Percentiles rank a stretch among this genome's conserved stretches.
These are phyloP conservation scores for Moesziomyces parantarcticus DNA, from an alignment of 1,284 basidiomycete genomes.

Conservation along the genomic window DNA sequence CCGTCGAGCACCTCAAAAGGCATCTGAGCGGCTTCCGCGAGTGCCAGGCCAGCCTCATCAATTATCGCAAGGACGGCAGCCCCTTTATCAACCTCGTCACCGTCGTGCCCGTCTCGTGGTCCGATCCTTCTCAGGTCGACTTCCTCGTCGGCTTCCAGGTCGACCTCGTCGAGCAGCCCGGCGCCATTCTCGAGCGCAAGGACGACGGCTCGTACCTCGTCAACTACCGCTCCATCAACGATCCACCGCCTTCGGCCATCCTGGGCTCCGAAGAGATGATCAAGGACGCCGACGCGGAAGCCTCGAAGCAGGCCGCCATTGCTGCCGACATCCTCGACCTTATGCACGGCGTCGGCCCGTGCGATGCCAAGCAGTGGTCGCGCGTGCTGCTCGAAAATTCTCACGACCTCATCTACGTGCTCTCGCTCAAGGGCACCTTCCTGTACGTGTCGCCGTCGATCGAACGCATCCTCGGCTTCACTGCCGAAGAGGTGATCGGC, in stretches of 20 bases:
- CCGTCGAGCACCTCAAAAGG: conserved; percentile 72
- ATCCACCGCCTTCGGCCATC: conserved; percentile 38
- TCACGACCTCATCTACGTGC: conserved; percentile 84
- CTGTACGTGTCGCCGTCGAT: conserved; percentile 81
- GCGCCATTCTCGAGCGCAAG: conserved; percentile 75
- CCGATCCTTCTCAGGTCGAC: conserved; percentile 78
- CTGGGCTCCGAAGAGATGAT: conserved; percentile 29
- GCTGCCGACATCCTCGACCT: conserved; percentile 50
- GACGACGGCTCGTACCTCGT: conserved; percentile 60
- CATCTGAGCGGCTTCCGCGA: conserved; percentile 48
- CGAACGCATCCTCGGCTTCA: conserved; percentile 60
- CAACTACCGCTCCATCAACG: conserved; percentile 58
- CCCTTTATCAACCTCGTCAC: conserved; percentile 75
- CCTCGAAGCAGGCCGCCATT: conserved; percentile 45
- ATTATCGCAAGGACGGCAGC: conserved; percentile 85
- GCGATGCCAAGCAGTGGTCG: conserved; percentile 58
- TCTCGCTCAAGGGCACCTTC: conserved; percentile 92
- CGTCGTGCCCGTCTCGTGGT: conserved; percentile 59
- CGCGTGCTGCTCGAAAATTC: conserved; percentile 58
- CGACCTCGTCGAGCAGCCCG: conserved; percentile 86
- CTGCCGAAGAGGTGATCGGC: conserved; percentile 83
- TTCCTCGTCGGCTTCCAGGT: conserved; percentile 87
- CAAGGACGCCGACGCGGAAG: conserved; percentile 46
- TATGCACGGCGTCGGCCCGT: conserved; percentile 42
- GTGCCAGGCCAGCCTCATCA: conserved; percentile 85